Evolutionary conservation across 768 basidiomycete genomes (phyloP), one percentile per base, ranked within the genome.

Genomic region (Clitopilus passeckerianus): DNA sequence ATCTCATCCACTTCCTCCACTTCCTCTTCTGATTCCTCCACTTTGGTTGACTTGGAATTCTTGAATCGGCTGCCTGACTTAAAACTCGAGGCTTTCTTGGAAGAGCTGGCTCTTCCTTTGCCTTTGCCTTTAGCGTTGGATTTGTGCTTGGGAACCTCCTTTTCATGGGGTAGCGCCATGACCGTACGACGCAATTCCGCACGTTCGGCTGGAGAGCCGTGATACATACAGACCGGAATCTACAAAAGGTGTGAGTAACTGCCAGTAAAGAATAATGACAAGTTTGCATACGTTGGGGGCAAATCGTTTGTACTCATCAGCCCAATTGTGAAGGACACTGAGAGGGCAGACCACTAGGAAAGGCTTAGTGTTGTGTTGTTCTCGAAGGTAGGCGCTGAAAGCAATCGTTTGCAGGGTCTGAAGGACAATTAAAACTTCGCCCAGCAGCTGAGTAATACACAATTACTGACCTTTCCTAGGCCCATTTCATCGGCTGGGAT

Each of bases 381-480:
- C 87, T 30, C 93, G 87, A 0, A 99, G 80, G 72, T 95, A 89
- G 0, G 95, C 95, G 60, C 92, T 85, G 71, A 98, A 97, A 0
- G 95, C 86, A 46, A 99, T 99, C 0, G 87, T 91, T 80, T 99
- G 97, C 0, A 98, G 79, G 0, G 97, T 99, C 91, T 97, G 60
- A 37, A 22, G 54, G 53, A 52, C 27, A 56, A 30, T 41, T 9
- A 24, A 8, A 22, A 34, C 10, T 54, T 57, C 34, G 5, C 10
- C 22, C 0, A 44, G n/a, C 16, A 16, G n/a, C 44, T 9, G 43
- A 3, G 60, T 15, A 6, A 24, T 71, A 34, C 61, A 87, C 9
- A 20, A 2, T 18, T 7, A 20, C 22, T 22, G 16, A 50, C 89
- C 80, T 90, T 93, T 55, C 94, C 94, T 1, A 96, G 75, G 18